These are phyloP conservation scores for Paramyrothecium roridum DNA, from an alignment of 2,329 filamentous ascomycete genomes.

Conservation along the genomic window DNA sequence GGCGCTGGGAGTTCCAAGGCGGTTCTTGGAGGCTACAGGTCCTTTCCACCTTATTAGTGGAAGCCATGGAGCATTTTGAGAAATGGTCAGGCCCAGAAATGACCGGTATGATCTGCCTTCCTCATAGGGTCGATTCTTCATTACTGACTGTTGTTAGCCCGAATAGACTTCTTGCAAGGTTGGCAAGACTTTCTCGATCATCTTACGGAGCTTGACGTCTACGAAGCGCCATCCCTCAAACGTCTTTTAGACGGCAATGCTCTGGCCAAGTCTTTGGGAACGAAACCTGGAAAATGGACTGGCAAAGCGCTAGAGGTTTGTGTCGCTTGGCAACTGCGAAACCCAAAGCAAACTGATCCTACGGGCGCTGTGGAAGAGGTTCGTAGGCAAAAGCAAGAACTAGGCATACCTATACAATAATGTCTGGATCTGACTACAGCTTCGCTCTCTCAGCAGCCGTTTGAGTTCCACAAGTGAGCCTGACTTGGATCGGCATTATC, in stretches of 20 bases:
- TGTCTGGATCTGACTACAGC: too few relatives aligned
- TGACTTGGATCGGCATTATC: too few relatives aligned
- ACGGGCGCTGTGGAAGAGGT: slow-evolving; percentile 60
- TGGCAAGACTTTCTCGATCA: slow-evolving; percentile 58
- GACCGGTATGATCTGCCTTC: slow-evolving; percentile 32
- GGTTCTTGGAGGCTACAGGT: slow-evolving; percentile 70
- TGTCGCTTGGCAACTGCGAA: slow-evolving; percentile 83
- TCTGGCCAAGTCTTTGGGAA: slow-evolving; percentile 64
- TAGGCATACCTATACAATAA: slow-evolving; percentile 34
- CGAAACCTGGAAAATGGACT: slow-evolving; percentile 83
- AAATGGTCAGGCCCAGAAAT: slow-evolving; percentile 23
- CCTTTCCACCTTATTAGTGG: slow-evolving; percentile 63
- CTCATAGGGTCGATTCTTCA: too few relatives aligned
- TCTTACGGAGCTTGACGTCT: slow-evolving; percentile 49
- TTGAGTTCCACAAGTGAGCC: too few relatives aligned
- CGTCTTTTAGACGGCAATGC: slow-evolving; percentile 72
- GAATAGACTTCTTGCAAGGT: slow-evolving; percentile 40
- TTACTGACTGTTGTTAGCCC: slow-evolving; percentile 27
- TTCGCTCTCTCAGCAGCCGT: too few relatives aligned
- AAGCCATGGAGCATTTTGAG: slow-evolving; percentile 44
- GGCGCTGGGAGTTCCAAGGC: slow-evolving; percentile 61
- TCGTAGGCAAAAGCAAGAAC: slow-evolving; percentile 43
- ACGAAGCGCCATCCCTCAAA: slow-evolving; percentile 56
- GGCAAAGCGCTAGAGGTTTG: slow-evolving; percentile 73
- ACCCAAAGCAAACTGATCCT: slow-evolving; percentile 64